Conservation (phyloP, 139 green algal species). For the Chlorella ohadii region DNA sequence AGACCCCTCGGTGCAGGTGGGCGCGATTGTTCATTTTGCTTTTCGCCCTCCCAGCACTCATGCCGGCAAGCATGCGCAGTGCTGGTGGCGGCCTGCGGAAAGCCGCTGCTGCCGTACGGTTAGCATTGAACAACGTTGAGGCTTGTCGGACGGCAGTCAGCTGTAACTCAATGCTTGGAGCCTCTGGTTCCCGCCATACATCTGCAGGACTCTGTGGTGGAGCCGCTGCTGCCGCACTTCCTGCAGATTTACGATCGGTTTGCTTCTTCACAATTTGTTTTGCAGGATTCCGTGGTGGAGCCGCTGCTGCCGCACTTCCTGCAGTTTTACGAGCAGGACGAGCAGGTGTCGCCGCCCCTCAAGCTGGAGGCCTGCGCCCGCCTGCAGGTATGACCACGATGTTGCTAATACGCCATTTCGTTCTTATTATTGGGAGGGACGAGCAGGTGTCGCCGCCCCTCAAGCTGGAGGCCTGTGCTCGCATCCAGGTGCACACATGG, state of each 20-base stretch:
- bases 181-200: no score
- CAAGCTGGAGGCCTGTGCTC: conserved; percentile 43
- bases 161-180: no score
- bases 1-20: conserved; percentile 38
- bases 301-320: conserved; percentile 59
- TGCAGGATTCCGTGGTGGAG: conserved; percentile 59
- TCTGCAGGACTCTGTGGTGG: no score
- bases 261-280: no score
- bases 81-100: no score
- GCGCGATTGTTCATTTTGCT: background rate
- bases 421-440: no score
- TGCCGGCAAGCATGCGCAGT: no score
- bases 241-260: conserved; percentile 36
- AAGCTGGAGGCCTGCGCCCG: conserved; percentile 42
- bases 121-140: no score
- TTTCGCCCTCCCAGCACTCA: no score
- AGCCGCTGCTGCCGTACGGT: no score
- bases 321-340: conserved; percentile 27
- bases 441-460: conserved; percentile 43
- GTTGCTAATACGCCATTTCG: no score
- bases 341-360: conserved; percentile 44
- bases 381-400: conserved; percentile 13
- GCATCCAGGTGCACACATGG: conserved; percentile 4
- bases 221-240: conserved; percentile 42
- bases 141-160: no score